Evolutionary conservation across 2,329 filamentous ascomycete genomes (phyloP), one percentile per base, ranked within the genome.

Genomic region (Pseudocercospora macadamiae): DNA sequence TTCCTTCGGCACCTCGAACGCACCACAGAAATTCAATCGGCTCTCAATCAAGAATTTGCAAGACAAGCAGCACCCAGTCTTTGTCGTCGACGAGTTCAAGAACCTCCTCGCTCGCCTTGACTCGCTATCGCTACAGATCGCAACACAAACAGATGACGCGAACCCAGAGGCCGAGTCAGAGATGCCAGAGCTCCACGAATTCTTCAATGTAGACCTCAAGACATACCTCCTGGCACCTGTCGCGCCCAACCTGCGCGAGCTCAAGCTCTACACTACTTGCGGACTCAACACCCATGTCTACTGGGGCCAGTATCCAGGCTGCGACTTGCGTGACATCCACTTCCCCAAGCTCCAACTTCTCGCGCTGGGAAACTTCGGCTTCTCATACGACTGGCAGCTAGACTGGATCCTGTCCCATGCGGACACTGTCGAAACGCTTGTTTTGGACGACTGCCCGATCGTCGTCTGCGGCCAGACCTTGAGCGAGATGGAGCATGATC

Each of bases 361-460:
- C 0, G 68, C 72, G 0, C 62, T 83, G 0, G 76, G 77, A 0
- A 75, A 74, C 1, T 78, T 74, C 18, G 70, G 73, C 2, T 80
- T 83, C 48, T 71, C 72, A 3, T 73, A 80, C 30, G 73, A 80
- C 18, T 76, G 74, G 70, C 79, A 82, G 54, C 64, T 81, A 0
- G 75, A 77, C 8, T 82, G 79, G 79, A 74, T 83, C 3, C 57
- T 76, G 0, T 73, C 72, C 0, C 69, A 82, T 3, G 70, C 65
- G 3, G 10, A 58, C 0, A 78, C 77, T 0, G 68, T 82, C 0
- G 61, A 74, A 12, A 72, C 77, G 37, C 64, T 82, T 0, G 73
- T 77, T 10, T 68, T 82, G 0, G 78, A 80, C 39, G 69, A 78
- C 54, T 82, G 79, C 53, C 69, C 73, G 9, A 57, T 62, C 2